Base-by-base conservation (phyloP, 257 asterid species). In the Solanum rostratum region DNA sequence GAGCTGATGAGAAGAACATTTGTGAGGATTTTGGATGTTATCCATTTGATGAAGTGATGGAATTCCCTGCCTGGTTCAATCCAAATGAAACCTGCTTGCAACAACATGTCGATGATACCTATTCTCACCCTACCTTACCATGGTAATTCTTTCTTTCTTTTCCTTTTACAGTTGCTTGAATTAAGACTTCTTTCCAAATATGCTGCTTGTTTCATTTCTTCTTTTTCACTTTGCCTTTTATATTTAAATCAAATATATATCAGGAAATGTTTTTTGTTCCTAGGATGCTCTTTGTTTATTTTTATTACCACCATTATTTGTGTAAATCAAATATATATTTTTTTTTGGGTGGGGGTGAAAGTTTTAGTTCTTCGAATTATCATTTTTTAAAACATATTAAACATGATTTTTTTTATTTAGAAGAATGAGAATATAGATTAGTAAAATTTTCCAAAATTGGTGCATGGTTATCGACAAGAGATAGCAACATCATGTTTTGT, bases 41-140 rank as follows among this genome's bases (percentile, higher is more conserved):
- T 60, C 95, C 94, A 20, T 95, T 95, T 85, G 96, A 91, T 86
- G 95, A 94, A 87, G 93, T 84, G 66, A 84, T 94, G 97, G 98
- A 95, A 84, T 92, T 95, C 85, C 99, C 99, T 16, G 86, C 92
- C 4, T 95, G 99, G 99, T 84, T 97, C 57, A 93, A 92, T 86
- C 87, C 93, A 74, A 91, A 86, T 60, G 98, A 91, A 59, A 87
- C 88, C 92, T 89, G 90, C 89, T 89, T 91, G 91, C 91, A 91
- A 85, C 91, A 85, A 52, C 85, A 87, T 50, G 87, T 91, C 69
- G 85, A 85, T 79, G 93, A 92, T 83, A 86, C 82, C 87, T 90
- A 80, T 87, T 91, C 90, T 54, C 96, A 93, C 87, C 93, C 96
- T 91, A 92, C 93, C 87, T 93, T 97, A 92, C 98, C 99, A 65